Percentiles rank a stretch among this genome's conserved stretches.
Evolutionary conservation across 768 basidiomycete genomes (phyloP).

Genomic region (Kwoniella heveanensis): DNA sequence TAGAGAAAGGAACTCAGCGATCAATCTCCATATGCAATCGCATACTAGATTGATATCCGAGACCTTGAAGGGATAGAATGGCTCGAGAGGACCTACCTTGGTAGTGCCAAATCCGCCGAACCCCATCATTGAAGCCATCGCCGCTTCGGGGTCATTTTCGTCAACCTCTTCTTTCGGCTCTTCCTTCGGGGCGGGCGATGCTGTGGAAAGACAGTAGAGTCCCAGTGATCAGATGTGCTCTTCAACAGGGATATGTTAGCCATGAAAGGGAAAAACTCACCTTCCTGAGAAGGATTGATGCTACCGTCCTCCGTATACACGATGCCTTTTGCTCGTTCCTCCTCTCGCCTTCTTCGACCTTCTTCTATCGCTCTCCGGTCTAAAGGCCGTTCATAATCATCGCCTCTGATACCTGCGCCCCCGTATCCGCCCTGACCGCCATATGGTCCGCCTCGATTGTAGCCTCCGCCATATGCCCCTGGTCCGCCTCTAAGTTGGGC

Average conservation of each 20-base stretch:
- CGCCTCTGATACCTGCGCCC: slow-evolving; percentile 12
- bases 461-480: slow-evolving; percentile 14
- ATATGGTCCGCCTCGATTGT: slow-evolving; percentile 21
- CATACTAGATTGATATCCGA: no score
- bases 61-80: no score
- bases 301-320: slow-evolving; percentile 30
- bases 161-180: slow-evolving; percentile 21
- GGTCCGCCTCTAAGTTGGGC: neutral
- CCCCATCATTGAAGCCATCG: slow-evolving; percentile 90
- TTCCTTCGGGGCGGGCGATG: slow-evolving; percentile 17
- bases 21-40: neutral
- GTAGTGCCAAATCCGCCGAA: slow-evolving; percentile 82
- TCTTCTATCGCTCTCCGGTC: slow-evolving; percentile 54
- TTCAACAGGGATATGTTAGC: no score
- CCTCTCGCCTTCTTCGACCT: slow-evolving; percentile 49
- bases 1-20: neutral
- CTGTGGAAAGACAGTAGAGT: neutral
- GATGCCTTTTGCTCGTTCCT: slow-evolving; percentile 45
- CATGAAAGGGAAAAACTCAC: slow-evolving; percentile 15
- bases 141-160: slow-evolving; percentile 48
- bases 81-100: slow-evolving; percentile 64
- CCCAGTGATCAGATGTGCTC: no score
- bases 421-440: slow-evolving; percentile 15
- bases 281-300: slow-evolving; percentile 23
- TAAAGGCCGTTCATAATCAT: slow-evolving; percentile 43